These are phyloP conservation scores for Rubroboletus satanas DNA, from an alignment of 768 basidiomycete genomes.

Conservation along the genomic window DNA sequence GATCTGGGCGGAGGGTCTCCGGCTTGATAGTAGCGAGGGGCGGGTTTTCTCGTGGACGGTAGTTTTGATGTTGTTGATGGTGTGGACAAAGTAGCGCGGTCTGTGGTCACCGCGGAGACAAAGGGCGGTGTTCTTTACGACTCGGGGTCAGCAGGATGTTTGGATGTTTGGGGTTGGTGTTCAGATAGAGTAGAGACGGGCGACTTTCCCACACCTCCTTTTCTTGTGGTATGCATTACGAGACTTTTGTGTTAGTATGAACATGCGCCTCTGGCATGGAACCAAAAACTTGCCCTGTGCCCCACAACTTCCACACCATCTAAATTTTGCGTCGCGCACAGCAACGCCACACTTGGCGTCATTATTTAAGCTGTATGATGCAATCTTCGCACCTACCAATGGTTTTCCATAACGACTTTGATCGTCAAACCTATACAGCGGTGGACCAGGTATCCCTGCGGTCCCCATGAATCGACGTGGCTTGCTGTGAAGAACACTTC, in stretches of 20 bases:
- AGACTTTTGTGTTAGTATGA: no score
- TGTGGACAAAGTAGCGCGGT: slow-evolving; percentile 1
- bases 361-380: background rate
- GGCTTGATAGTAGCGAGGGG: background rate
- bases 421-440: slow-evolving; percentile 21
- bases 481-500: no score
- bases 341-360: background rate
- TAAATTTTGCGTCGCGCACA: background rate
- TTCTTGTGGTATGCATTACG: slow-evolving; percentile 58
- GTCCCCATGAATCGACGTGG: slow-evolving; percentile 52
- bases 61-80: background rate
- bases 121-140: no score
- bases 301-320: no score
- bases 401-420: background rate
- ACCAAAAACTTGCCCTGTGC: no score
- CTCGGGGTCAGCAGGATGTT: background rate
- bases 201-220: slow-evolving; percentile 99
- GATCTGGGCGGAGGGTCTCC: background rate
- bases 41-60: background rate
- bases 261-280: no score
- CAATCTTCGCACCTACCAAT: background rate
- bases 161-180: background rate
- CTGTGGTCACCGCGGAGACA: background rate
- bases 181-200: slow-evolving; percentile 61
- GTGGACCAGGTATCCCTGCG: slow-evolving; percentile 58